Conservation (phyloP, 805 yeast species). For the Candida methanosorbosa region DNA sequence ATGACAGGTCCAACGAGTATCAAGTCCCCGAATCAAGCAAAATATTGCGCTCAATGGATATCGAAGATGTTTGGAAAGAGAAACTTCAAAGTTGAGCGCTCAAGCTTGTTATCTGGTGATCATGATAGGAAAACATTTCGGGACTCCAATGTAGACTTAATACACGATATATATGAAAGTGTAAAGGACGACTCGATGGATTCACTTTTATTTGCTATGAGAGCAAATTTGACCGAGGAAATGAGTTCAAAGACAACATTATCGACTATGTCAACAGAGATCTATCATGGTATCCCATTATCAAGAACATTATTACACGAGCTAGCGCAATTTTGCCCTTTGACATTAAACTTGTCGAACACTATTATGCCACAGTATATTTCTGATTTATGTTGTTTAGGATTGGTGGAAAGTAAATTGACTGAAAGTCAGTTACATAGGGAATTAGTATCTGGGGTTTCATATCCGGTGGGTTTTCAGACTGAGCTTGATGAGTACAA, state of each 20-base stretch:
- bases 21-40: conserved; percentile 23
- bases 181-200: conserved; percentile 1
- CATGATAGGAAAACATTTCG: not conserved
- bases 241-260: conserved; percentile 4
- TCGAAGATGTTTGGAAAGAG: conserved; percentile 7
- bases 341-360: conserved; percentile 37
- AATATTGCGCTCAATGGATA: conserved; percentile 35
- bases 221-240: conserved; percentile 28
- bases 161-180: no score
- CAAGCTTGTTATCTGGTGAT: conserved; percentile 4
- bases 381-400: conserved; percentile 37
- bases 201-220: conserved; percentile 24
- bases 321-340: conserved; percentile 33
- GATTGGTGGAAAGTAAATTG: conserved; percentile 33
- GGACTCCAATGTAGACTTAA: not conserved
- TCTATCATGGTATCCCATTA: conserved; percentile 30
- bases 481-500: conserved; percentile 12
- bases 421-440: conserved; percentile 42
- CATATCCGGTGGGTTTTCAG: conserved; percentile 41
- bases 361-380: conserved; percentile 43
- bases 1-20: conserved; percentile 32
- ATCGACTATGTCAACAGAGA: conserved; percentile 15
- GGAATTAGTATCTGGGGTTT: conserved; percentile 40
- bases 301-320: conserved; percentile 31
- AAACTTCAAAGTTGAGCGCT: not conserved